Conservation (phyloP, 441 rosid species). For the Arabidopsis hybrid region DNA sequence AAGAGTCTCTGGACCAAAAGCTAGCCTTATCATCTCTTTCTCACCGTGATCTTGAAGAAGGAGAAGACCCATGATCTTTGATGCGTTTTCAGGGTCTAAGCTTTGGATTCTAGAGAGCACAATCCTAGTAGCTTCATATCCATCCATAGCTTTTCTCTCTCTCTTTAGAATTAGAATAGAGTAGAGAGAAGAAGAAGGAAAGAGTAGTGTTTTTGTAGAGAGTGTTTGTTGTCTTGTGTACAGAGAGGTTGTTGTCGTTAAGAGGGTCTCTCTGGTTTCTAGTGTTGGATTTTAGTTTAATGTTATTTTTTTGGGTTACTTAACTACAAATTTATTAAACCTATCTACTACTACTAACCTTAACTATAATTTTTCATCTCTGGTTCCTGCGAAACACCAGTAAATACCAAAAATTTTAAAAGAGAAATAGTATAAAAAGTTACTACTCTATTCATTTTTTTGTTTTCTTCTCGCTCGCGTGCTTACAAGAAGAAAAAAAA, state of each 20-base stretch:
- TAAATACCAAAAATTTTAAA: conserved; percentile 34
- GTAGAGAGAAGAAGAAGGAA: conserved; percentile 32
- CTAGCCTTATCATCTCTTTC: conserved; percentile 92
- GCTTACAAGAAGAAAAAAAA: conserved; percentile 14
- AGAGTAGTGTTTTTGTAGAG: conserved; percentile 43
- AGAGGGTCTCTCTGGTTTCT: conserved; percentile 45
- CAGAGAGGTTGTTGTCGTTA: conserved; percentile 46
- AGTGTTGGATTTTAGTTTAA: conserved; percentile 44
- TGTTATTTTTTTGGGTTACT: background rate
- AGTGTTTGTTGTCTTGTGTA: conserved; percentile 46
- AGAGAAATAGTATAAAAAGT: conserved; percentile 13
- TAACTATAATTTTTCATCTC: conserved; percentile 39
- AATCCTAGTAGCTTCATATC: conserved; percentile 84
- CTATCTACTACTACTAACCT: conserved; percentile 18
- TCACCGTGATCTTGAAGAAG: conserved; percentile 90
- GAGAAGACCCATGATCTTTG: conserved; percentile 94
- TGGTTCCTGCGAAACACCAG: conserved; percentile 56
- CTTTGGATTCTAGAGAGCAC: conserved; percentile 85
- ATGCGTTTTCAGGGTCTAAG: conserved; percentile 89
- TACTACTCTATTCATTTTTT: background rate
- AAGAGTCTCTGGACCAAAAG: conserved; percentile 90
- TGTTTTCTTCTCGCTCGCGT: conserved; percentile 41
- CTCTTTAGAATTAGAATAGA: conserved; percentile 31
- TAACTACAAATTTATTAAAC: conserved; percentile 19
- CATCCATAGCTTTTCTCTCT: conserved; percentile 65